Conservation (phyloP, 805 yeast genomes). For the Saccharomyces paradoxus region DNA sequence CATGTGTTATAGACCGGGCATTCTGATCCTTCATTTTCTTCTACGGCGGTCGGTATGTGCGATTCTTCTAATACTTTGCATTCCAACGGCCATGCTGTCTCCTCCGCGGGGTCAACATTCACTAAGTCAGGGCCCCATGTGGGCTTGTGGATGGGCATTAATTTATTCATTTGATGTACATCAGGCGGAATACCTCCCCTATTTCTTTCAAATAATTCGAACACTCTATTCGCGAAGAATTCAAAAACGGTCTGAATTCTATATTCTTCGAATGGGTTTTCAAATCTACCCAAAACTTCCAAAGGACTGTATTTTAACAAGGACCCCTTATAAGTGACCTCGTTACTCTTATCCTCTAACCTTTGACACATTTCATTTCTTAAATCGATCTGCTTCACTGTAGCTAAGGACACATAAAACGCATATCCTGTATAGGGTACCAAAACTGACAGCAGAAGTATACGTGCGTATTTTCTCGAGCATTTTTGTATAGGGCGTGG, state of each 20-base stretch:
- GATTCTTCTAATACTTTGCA: neutral
- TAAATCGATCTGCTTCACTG: conserved; percentile 45
- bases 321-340: conserved; percentile 15
- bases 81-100: neutral
- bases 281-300: conserved; percentile 67
- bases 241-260: conserved; percentile 85
- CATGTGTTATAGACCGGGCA: conserved; percentile 49
- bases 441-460: conserved; percentile 18
- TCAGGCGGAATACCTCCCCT: conserved; percentile 53
- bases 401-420: conserved; percentile 46
- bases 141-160: conserved; percentile 57
- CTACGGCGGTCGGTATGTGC: neutral
- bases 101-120: conserved; percentile 1
- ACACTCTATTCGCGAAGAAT: conserved; percentile 62
- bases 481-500: conserved; percentile 3
- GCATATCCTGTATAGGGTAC: conserved; percentile 58
- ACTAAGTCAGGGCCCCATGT: conserved; percentile 27
- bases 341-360: conserved; percentile 12
- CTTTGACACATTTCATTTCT: conserved; percentile 27
- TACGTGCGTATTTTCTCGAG: conserved; percentile 11
- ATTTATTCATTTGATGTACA: conserved; percentile 39
- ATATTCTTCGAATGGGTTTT: conserved; percentile 86
- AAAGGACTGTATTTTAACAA: conserved; percentile 37
- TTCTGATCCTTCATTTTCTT: conserved; percentile 2
- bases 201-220: conserved; percentile 59